Percentiles rank a stretch among this genome's conserved stretches.
These are phyloP conservation scores for Penicillium bialowiezense DNA, from an alignment of 495 filamentous ascomycete genomes.

Conservation along the genomic window DNA sequence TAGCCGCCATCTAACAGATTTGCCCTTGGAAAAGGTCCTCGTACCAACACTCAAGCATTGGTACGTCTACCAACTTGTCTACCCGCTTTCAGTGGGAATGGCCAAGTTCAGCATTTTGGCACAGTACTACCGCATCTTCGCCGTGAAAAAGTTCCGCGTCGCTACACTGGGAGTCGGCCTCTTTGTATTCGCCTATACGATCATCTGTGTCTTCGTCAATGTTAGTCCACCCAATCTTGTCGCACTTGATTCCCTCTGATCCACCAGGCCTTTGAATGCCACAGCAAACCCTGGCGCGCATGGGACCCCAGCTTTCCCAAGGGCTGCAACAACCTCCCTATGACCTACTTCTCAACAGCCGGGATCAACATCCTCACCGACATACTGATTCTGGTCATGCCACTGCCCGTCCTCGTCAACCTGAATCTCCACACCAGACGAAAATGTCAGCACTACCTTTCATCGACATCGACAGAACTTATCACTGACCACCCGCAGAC, in stretches of 20 bases:
- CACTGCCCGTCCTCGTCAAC: conserved; percentile 29
- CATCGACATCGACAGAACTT: not conserved
- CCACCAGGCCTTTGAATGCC: conserved; percentile 18
- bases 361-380: conserved; percentile 31
- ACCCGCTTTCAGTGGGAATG: conserved; percentile 15
- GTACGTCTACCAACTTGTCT: conserved; percentile 18
- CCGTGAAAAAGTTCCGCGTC: conserved; percentile 5
- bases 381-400: conserved; percentile 24
- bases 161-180: conserved; percentile 1
- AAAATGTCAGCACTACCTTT: conserved; percentile 8
- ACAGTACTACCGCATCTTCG: conserved; percentile 18
- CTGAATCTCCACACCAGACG: conserved; percentile 12
- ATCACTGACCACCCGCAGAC: not conserved
- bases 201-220: conserved; percentile 14
- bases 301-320: conserved; percentile 14
- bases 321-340: conserved; percentile 13
- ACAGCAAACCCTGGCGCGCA: conserved; percentile 19
- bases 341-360: conserved; percentile 13
- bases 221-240: not conserved
- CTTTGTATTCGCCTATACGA: conserved; percentile 15
- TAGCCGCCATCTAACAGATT: conserved; percentile 7
- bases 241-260: not conserved
- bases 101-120: conserved; percentile 17
- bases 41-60: conserved; percentile 18
- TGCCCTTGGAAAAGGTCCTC: conserved; percentile 6